phyloP scores from a whole-genome alignment of 495 filamentous ascomycete species.

The Penicillium canescens region DNA sequence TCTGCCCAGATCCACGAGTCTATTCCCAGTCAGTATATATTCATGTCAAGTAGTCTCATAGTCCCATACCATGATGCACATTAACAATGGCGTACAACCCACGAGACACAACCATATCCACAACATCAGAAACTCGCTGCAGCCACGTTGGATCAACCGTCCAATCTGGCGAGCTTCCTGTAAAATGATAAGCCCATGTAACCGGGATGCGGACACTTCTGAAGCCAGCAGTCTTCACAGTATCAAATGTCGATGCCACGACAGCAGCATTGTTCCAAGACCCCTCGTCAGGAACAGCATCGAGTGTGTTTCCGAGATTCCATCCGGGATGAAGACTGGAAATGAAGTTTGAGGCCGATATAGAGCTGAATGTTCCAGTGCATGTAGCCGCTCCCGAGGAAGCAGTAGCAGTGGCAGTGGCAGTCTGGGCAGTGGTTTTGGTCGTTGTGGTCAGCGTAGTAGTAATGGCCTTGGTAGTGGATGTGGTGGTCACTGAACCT shows the following conservation, averaged over 20 bases:
- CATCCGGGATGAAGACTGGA: conserved; percentile 40
- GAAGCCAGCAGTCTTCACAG: conserved; percentile 55
- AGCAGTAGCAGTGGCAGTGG: conserved; percentile 8
- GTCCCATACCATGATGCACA: conserved; percentile 52
- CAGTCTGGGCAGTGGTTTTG: conserved; percentile 7
- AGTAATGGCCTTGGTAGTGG: conserved; percentile 7
- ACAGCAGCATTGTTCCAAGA: conserved; percentile 59
- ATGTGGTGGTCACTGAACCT: not conserved
- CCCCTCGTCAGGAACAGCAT: conserved; percentile 57
- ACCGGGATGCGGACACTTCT: conserved; percentile 62
- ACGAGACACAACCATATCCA: conserved; percentile 54
- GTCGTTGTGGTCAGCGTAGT: conserved; percentile 8
- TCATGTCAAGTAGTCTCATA: not conserved
- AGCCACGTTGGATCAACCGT: conserved; percentile 56
- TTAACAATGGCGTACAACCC: conserved; percentile 57
- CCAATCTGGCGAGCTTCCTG: conserved; percentile 49
- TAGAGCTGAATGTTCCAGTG: conserved; percentile 34
- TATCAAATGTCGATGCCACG: conserved; percentile 47
- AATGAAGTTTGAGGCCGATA: conserved; percentile 38
- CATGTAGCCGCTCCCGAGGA: conserved; percentile 20
- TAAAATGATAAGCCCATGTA: conserved; percentile 61
- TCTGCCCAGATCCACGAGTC: conserved; percentile 62
- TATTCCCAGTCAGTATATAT: conserved; percentile 4
- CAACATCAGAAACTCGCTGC: conserved; percentile 58
- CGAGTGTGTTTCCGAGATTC: conserved; percentile 56